Evolutionary conservation across 495 filamentous ascomycete species (phyloP), one percentile per base, ranked within the genome.

Genomic region (Cercophora newfieldiana): DNA sequence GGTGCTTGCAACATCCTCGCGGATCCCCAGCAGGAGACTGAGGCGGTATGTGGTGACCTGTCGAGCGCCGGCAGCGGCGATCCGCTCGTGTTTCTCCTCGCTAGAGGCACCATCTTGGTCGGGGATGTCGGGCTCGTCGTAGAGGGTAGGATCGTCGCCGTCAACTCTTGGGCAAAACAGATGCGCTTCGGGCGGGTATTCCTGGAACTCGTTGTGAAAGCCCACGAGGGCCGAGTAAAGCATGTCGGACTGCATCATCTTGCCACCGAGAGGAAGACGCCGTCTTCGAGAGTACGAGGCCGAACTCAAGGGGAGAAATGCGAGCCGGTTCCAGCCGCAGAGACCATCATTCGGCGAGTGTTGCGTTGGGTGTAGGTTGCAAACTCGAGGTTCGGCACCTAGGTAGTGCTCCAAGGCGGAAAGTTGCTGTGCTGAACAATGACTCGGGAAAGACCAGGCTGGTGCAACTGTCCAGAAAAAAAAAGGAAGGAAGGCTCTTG

Each of bases 1-100:
- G 31, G 81, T 75, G 31, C 82, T 83, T 0, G 88, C 86, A 51
- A 87, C 85, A 14, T 89, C 85, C 44, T 84, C 79, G 26, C 84
- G 84, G 63, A 88, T 88, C 7, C 88, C 89, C 44, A 95, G 77
- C 33, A 95, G 85, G 25, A 87, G 83, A 67, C 91, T 83, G 47
- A 86, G 87, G 50, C 84, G 81, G 44, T 91, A 83, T 24, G 86
- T 83, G 33, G 85, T 81, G 59, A 86, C 75, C 65, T 85, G 83
- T 60, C 91, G 74, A 0, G 72, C 72, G 6, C 80, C 68, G 26
- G 79, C 84, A 21, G 87, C 82, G 54, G 83, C 72, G 8, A 81
- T 69, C 65, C 80, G 64, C 79, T 77, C 49, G 56, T 73, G 61
- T 66, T 81, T 82, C 60, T 81, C 74, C 10, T 74, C 72, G 44